Base-by-base conservation (phyloP, 176 grass and related monocot genomes). In the Puya raimondii region DNA sequence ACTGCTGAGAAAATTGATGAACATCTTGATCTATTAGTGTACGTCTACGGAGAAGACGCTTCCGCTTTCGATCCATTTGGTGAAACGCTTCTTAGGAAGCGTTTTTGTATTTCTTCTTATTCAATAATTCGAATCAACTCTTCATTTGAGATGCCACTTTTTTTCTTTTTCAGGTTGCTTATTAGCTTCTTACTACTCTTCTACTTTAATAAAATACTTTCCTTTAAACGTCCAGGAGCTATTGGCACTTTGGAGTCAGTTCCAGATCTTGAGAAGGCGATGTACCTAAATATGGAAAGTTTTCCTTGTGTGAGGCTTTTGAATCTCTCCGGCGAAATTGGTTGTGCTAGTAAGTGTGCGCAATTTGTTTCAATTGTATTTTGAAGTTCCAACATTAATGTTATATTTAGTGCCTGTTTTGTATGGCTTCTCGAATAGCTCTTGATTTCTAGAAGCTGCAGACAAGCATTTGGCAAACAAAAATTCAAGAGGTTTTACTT, bases 221-320 rank as follows among this genome's bases (percentile, higher is more conserved):
- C 54, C 53, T 75, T 75, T 29, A 53, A 23, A 57, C 27, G 79
- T 67, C 17, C 51, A 92, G 92, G 82, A 85, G 74, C 73, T 72
- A 71, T 23, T 67, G 72, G 74, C 12, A 68, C 77, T 9, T 66
- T 97, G 82, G 89, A 90, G 58, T 92, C 94, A 67, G 86, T 97
- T 85, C 94, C 94, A 18, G 94, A 97, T 85, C 89, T 97, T 68
- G 84, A 92, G 76, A 97, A 83, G 72, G 86, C 82, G 69, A 92
- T 97, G 94, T 92, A 92, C 69, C 18, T 80, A 49, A 84, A 85
- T 71, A 74, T 97, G 64, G 74, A 97, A 72, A 97, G 86, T 72
- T 97, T 72, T 77, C 94, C 94, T 69, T 97, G 94, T 56, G 94
- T 97, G 65, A 76, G 89, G 69, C 74, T 97, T 68, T 77, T 97